Evolutionary conservation across 345 rosid genomes (phyloP).

Genomic region (Syzygium grande): DNA sequence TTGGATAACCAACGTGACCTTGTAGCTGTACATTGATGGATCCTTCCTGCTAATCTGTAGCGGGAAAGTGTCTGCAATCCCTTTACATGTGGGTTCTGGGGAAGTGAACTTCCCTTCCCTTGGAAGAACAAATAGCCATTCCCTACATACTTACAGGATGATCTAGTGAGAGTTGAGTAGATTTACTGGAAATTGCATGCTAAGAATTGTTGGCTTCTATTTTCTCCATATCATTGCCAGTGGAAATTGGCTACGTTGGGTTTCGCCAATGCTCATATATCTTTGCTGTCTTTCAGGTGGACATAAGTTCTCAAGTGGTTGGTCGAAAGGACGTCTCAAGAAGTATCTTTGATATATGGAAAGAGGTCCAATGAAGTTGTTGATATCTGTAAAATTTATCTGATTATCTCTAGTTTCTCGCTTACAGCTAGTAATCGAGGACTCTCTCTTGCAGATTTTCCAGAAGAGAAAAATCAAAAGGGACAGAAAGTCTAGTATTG

Average conservation of each 20-base stretch:
- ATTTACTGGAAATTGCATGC: neutral
- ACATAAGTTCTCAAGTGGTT: conserved; percentile 81
- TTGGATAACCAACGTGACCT: neutral
- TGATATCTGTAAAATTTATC: neutral
- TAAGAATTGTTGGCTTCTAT: neutral
- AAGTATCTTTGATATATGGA: conserved; percentile 89
- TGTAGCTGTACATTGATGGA: neutral
- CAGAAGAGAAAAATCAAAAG: conserved; percentile 61
- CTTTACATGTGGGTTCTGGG: neutral
- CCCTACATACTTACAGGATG: neutral
- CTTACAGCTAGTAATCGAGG: neutral
- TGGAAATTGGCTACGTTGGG: neutral
- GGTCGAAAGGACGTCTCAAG: conserved; percentile 87
- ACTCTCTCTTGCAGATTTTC: conserved; percentile 48
- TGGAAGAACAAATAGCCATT: neutral
- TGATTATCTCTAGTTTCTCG: neutral
- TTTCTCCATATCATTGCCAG: neutral
- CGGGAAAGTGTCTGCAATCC: neutral
- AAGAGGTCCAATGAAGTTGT: conserved; percentile 50
- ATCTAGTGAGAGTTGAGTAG: neutral
- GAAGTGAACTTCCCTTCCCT: neutral
- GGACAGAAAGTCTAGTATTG: conserved; percentile 25
- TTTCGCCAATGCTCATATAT: neutral
- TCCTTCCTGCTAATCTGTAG: neutral
- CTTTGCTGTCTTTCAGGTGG: conserved; percentile 43